A percentile compares a stretch with the other conserved stretches of the same genome.
These are phyloP conservation scores for Backusella tuberculispora DNA, from an alignment of 192 early-diverging fungal species.

Conservation along the genomic window DNA sequence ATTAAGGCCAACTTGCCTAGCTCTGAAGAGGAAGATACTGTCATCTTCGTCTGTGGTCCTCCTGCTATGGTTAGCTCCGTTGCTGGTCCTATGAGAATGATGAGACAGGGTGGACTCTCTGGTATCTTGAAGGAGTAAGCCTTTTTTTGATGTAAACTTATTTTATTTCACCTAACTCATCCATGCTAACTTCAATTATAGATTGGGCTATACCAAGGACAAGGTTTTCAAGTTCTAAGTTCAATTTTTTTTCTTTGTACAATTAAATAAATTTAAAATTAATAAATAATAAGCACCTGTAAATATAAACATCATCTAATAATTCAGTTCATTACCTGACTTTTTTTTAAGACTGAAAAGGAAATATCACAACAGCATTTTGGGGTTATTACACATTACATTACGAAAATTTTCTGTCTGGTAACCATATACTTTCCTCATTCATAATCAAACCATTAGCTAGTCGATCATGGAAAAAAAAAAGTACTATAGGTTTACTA, in stretches of 20 bases:
- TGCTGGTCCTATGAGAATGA: slow-evolving; percentile 78
- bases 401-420: too few relatives aligned
- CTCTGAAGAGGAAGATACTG: slow-evolving; percentile 52
- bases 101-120: slow-evolving; percentile 77
- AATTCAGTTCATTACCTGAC: too few relatives aligned
- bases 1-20: slow-evolving; percentile 71
- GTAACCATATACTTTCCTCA: too few relatives aligned
- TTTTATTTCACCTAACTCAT: neutral
- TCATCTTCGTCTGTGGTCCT: slow-evolving; percentile 65
- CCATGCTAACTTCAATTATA: neutral
- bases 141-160: neutral
- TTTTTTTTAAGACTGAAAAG: too few relatives aligned
- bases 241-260: neutral
- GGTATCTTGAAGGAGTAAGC: slow-evolving; percentile 77
- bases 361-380: too few relatives aligned
- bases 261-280: neutral
- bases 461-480: too few relatives aligned
- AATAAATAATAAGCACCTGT: neutral
- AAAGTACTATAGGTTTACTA: too few relatives aligned
- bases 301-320: neutral
- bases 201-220: slow-evolving; percentile 16
- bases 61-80: slow-evolving; percentile 68
- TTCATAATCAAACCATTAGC: too few relatives aligned
- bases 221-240: slow-evolving; percentile 20
- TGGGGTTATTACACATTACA: too few relatives aligned